phyloP scores from a whole-genome alignment of 768 basidiomycete species.

The Pleurotus sapidus region DNA sequence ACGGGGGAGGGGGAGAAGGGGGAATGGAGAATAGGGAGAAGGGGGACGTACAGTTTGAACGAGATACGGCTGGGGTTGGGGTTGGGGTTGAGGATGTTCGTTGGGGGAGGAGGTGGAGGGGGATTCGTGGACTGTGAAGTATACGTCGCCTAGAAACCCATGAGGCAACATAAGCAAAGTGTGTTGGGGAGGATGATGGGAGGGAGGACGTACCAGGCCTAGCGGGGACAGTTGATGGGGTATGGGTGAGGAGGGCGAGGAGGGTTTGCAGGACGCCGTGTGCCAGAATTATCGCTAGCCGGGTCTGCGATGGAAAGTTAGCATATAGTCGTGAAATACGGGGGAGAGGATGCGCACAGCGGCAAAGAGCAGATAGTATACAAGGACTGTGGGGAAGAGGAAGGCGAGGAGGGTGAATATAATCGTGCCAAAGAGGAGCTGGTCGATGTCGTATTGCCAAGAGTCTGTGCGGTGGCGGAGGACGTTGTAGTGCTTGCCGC shows the following conservation, averaged over 20 bases:
- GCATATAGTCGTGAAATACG: neutral
- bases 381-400: slow-evolving; percentile 80
- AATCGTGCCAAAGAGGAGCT: slow-evolving; percentile 91
- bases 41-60: too few species aligned
- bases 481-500: slow-evolving; percentile 88
- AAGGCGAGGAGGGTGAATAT: slow-evolving; percentile 82
- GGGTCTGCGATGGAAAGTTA: slow-evolving; percentile 35
- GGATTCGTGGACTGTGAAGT: slow-evolving; percentile 23
- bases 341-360: slow-evolving; percentile 34
- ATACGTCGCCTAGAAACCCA: slow-evolving; percentile 25
- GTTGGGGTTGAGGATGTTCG: too few species aligned
- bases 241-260: slow-evolving; percentile 85
- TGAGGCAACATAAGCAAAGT: neutral
- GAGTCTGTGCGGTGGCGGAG: slow-evolving; percentile 86
- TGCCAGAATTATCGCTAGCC: slow-evolving; percentile 49
- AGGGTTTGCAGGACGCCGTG: slow-evolving; percentile 63
- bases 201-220: slow-evolving; percentile 59
- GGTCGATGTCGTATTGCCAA: slow-evolving; percentile 90
- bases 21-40: too few species aligned
- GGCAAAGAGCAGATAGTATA: slow-evolving; percentile 84
- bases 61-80: too few species aligned
- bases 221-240: slow-evolving; percentile 84
- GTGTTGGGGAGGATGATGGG: neutral
- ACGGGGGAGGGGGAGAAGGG: too few species aligned
- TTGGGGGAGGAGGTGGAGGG: too few species aligned